A percentile compares a stretch with the other conserved stretches of the same genome.
These are phyloP conservation scores for Candida tunisiensis DNA, from an alignment of 1,139 yeast species.

Conservation along the genomic window DNA sequence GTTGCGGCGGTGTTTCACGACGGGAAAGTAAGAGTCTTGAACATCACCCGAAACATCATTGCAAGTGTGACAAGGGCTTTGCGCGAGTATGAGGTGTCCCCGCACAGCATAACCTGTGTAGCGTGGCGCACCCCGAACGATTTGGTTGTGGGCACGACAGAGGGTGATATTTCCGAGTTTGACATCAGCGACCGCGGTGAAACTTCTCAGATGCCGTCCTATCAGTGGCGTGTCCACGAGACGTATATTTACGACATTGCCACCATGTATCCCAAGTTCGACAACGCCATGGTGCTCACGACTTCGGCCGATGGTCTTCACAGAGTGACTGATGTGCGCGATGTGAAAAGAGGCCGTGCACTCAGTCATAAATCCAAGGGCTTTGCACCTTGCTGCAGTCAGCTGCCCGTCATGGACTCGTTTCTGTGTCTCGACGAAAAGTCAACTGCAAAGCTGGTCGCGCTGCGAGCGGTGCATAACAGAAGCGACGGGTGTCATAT, in stretches of 20 bases:
- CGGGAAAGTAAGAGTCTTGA: constrained; percentile 39
- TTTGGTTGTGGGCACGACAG: constrained; percentile 41
- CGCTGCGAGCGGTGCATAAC: constrained; percentile 17
- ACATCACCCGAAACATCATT: background rate
- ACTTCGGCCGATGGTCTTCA: constrained; percentile 29
- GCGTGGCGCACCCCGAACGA: constrained; percentile 35
- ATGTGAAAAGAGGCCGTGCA: constrained; percentile 20
- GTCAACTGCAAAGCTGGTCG: constrained; percentile 17
- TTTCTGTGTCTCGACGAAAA: constrained; percentile 25
- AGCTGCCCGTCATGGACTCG: constrained; percentile 21
- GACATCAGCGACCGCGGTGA: constrained; percentile 18
- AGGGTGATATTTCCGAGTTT: constrained; percentile 53
- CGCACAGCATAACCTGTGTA: constrained; percentile 27
- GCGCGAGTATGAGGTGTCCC: background rate
- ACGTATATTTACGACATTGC: constrained; percentile 30
- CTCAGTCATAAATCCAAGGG: constrained; percentile 19
- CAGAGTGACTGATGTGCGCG: constrained; percentile 26
- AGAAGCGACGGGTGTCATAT: background rate
- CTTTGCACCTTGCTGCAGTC: constrained; percentile 15
- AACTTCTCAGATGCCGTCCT: constrained; percentile 27
- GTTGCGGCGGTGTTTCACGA: constrained; percentile 43
- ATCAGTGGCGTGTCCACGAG: constrained; percentile 27
- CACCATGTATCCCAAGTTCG: constrained; percentile 23
- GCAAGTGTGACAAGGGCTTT: background rate
- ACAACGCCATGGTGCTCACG: constrained; percentile 27